Evolutionary conservation across 257 asterid genomes (phyloP).

Genomic region (Voacanga thouarsii): DNA sequence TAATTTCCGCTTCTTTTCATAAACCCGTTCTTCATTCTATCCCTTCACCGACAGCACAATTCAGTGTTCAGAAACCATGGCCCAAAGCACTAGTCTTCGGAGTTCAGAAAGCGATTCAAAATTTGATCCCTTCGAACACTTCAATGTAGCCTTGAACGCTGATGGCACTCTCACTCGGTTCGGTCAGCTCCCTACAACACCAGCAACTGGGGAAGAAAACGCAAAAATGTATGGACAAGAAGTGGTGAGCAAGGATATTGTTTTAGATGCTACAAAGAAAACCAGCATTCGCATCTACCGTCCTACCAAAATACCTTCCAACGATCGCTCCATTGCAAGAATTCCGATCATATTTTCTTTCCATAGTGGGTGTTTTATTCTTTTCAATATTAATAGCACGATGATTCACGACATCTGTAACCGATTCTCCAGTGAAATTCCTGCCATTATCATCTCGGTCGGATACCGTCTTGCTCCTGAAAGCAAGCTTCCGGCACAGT

Average conservation of each 20-base stretch:
- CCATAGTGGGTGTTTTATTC: constrained; percentile 74
- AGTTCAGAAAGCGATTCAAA: constrained; percentile 27
- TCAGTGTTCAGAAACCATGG: neutral
- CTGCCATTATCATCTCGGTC: constrained; percentile 61
- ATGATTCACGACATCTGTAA: constrained; percentile 54
- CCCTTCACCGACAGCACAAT: neutral
- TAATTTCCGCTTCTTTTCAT: neutral
- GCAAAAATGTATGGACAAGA: constrained; percentile 28
- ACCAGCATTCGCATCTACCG: constrained; percentile 82
- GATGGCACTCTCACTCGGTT: constrained; percentile 75
- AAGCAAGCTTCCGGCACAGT: constrained; percentile 75
- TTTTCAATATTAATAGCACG: constrained; percentile 33
- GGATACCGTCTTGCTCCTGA: constrained; percentile 85
- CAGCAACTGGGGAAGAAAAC: constrained; percentile 52
- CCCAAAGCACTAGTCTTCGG: too few species aligned
- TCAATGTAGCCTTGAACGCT: constrained; percentile 41
- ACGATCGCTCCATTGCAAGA: constrained; percentile 44
- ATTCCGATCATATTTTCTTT: constrained; percentile 67
- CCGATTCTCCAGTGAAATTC: constrained; percentile 43
- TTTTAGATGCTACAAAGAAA: constrained; percentile 46
- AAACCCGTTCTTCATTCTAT: neutral
- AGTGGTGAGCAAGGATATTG: constrained; percentile 74
- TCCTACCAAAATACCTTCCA: constrained; percentile 52
- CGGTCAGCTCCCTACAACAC: constrained; percentile 51
- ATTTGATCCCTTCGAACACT: constrained; percentile 79